Evolutionary conservation across 495 filamentous ascomycete genomes (phyloP).

Genomic region (Aspergillus affinis): DNA sequence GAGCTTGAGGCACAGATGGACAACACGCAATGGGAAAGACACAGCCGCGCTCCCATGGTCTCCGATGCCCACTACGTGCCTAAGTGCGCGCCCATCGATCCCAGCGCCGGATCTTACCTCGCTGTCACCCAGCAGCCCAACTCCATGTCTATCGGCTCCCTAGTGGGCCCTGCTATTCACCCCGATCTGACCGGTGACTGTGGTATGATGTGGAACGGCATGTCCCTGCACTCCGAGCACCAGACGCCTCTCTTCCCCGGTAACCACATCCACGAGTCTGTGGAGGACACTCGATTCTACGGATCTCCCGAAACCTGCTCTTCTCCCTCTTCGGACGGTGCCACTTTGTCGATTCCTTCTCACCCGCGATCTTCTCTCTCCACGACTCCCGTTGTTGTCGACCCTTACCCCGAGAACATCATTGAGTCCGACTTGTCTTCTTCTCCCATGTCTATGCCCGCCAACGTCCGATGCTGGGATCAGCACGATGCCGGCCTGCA

Average conservation of each 20-base stretch:
- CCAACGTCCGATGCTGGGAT: constrained; percentile 39
- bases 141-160: constrained; percentile 47
- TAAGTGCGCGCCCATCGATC: constrained; percentile 30
- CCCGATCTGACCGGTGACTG: constrained; percentile 39
- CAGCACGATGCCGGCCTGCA: constrained; percentile 27
- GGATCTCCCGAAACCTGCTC: constrained; percentile 46
- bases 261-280: constrained; percentile 36
- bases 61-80: constrained; percentile 26
- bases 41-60: constrained; percentile 21
- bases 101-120: constrained; percentile 25
- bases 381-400: constrained; percentile 35
- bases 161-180: constrained; percentile 45
- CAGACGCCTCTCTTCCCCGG: constrained; percentile 33
- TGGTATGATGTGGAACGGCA: constrained; percentile 39
- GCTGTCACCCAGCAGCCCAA: constrained; percentile 29
- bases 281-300: constrained; percentile 44
- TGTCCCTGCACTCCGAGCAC: constrained; percentile 40
- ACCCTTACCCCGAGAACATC: constrained; percentile 37
- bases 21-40: constrained; percentile 33
- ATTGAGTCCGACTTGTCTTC: constrained; percentile 36
- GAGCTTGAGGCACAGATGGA: constrained; percentile 44
- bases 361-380: constrained; percentile 40
- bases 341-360: constrained; percentile 37
- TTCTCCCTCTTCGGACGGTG: constrained; percentile 41
- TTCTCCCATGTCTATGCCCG: constrained; percentile 38